Conservation (phyloP, 1,284 basidiomycete species). For the Lentinus polychrous region DNA sequence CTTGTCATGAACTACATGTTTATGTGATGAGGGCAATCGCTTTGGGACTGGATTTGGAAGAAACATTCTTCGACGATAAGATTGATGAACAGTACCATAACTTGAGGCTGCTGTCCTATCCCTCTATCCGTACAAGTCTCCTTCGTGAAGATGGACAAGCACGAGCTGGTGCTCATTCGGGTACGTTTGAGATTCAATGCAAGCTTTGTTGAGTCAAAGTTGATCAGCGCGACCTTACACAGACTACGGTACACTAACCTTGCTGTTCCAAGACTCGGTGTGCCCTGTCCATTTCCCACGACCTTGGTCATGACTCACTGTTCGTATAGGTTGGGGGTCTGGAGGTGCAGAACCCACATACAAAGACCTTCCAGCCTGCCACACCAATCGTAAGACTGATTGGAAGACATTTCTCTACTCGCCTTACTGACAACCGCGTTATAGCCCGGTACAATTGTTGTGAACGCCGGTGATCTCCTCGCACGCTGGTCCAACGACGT, state of each 20-base stretch:
- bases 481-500: slow-evolving; percentile 82
- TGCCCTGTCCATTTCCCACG: slow-evolving; percentile 13
- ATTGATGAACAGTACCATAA: slow-evolving; percentile 75
- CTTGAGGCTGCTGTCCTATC: slow-evolving; percentile 69
- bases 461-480: slow-evolving; percentile 80
- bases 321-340: slow-evolving; percentile 64
- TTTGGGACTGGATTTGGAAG: slow-evolving; percentile 65
- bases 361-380: slow-evolving; percentile 63
- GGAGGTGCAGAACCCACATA: slow-evolving; percentile 76
- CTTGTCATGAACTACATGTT: slow-evolving; percentile 69
- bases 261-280: slow-evolving; percentile 79
- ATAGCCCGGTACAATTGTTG: slow-evolving; percentile 73
- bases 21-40: slow-evolving; percentile 78
- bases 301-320: not conserved
- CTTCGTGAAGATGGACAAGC: slow-evolving; percentile 61
- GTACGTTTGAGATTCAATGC: slow-evolving; percentile 25
- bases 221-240: slow-evolving; percentile 1
- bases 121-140: slow-evolving; percentile 54
- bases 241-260: slow-evolving; percentile 81
- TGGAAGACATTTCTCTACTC: not conserved
- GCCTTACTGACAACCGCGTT: slow-evolving; percentile 4
- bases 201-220: not conserved
- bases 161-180: slow-evolving; percentile 76
- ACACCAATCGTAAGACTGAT: slow-evolving; percentile 59
- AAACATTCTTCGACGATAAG: slow-evolving; percentile 67